Evolutionary conservation across 257 asterid genomes (phyloP).

Genomic region (Fraxinus anomala): DNA sequence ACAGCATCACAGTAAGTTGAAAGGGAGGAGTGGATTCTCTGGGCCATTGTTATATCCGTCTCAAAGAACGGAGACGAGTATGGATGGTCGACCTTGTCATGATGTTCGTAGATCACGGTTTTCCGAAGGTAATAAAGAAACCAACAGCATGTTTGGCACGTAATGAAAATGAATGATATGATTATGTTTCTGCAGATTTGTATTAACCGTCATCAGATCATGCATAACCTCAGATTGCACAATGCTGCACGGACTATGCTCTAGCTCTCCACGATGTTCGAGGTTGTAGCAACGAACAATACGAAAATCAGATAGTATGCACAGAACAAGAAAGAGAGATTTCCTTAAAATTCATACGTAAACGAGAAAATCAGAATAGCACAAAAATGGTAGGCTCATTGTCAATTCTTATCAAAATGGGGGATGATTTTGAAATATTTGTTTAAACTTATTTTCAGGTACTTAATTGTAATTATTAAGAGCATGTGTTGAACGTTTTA

Average conservation of each 20-base stretch:
- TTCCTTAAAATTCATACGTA: neutral
- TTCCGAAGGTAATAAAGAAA: conserved; percentile 46
- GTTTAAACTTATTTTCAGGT: too few species aligned
- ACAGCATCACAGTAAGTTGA: conserved; percentile 49
- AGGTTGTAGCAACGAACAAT: neutral
- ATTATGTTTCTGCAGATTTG: conserved; percentile 32
- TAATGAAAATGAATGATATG: neutral
- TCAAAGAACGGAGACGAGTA: conserved; percentile 32
- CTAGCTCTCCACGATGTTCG: neutral
- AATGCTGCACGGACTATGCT: neutral
- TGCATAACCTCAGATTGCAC: conserved; percentile 1
- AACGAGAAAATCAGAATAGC: neutral
- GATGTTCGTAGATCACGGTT: conserved; percentile 64
- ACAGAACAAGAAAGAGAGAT: neutral
- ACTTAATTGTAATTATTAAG: too few species aligned
- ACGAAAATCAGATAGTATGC: neutral
- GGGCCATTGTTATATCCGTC: conserved; percentile 51
- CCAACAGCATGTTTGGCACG: neutral
- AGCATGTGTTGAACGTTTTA: too few species aligned
- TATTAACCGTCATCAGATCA: conserved; percentile 10
- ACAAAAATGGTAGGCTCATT: neutral
- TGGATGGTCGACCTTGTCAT: conserved; percentile 39
- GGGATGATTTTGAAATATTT: neutral
- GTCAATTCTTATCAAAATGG: neutral
- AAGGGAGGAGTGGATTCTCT: conserved; percentile 50